A percentile compares a stretch with the other conserved stretches of the same genome.
Conservation (phyloP, 208 protist genomes). For the Trypanosoma melophagium region DNA sequence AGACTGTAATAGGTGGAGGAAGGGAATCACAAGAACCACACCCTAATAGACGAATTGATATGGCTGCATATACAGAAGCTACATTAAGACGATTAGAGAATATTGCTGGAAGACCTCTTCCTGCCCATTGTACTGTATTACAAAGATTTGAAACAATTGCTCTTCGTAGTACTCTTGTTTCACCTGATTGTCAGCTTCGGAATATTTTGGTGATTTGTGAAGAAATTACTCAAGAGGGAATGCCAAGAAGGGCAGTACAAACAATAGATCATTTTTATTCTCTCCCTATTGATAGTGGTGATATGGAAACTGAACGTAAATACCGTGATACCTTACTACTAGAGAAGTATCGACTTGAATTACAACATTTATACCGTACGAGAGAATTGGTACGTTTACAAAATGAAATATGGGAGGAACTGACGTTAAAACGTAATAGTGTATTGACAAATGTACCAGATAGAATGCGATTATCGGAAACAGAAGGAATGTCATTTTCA, state of each 20-base stretch:
- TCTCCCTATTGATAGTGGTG: constrained; percentile 25
- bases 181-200: constrained; percentile 68
- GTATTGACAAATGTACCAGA: neutral
- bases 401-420: constrained; percentile 35
- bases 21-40: constrained; percentile 13
- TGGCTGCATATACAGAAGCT: constrained; percentile 37
- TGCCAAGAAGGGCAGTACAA: constrained; percentile 61
- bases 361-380: constrained; percentile 44
- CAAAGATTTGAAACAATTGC: constrained; percentile 77
- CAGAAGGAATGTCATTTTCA: neutral
- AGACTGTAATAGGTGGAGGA: neutral
- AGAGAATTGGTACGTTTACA: constrained; percentile 49
- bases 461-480: neutral
- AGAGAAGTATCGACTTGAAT: constrained; percentile 64
- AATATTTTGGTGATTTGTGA: constrained; percentile 77
- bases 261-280: constrained; percentile 56
- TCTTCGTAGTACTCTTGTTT: constrained; percentile 66
- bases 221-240: constrained; percentile 63
- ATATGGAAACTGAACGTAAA: constrained; percentile 25
- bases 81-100: constrained; percentile 69
- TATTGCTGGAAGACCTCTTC: constrained; percentile 66
- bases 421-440: neutral
- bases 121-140: constrained; percentile 50
- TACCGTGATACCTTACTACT: constrained; percentile 54
- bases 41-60: constrained; percentile 24